Evolutionary conservation across 768 basidiomycete genomes (phyloP).

Genomic region (Hemileccinum impolitum): DNA sequence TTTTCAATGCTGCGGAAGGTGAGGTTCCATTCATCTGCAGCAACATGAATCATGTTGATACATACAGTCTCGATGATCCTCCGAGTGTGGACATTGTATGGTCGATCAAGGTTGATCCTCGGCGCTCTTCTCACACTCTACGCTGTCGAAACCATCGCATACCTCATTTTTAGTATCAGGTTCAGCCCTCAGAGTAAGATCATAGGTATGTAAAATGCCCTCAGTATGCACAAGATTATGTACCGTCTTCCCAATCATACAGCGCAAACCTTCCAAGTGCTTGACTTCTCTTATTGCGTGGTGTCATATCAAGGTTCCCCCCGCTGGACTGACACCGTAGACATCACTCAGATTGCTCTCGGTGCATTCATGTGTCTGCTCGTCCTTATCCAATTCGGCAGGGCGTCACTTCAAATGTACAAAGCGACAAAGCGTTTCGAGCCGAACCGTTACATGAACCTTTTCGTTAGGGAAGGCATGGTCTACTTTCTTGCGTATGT

Average conservation of each 20-base stretch:
- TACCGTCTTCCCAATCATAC: no score
- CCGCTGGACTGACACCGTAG: no score
- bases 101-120: neutral
- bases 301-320: no score
- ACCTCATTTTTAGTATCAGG: neutral
- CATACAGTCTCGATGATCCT: conserved; percentile 1
- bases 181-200: neutral
- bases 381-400: neutral
- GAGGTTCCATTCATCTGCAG: neutral
- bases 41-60: neutral
- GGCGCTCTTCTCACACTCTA: neutral
- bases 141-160: neutral
- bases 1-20: neutral
- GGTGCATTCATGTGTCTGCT: neutral
- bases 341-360: neutral
- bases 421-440: neutral
- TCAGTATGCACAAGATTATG: no score
- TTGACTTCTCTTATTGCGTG: no score
- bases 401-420: neutral
- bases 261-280: no score
- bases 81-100: neutral
- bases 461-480: neutral
- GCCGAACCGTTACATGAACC: neutral
- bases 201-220: neutral
- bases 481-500: neutral